Base-by-base conservation (phyloP, 805 yeast species). In the Pichia cabralensis region DNA sequence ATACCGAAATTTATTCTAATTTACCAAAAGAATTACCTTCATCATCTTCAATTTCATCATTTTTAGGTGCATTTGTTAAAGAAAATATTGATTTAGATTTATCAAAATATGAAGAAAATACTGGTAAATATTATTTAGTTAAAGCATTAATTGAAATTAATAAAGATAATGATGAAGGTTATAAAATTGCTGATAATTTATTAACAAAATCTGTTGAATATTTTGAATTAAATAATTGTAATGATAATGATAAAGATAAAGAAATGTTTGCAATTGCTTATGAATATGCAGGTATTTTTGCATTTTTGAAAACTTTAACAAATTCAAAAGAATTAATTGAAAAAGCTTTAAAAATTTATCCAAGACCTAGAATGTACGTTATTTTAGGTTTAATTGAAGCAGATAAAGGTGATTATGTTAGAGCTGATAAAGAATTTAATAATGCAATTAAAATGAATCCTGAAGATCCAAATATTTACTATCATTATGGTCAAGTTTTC, bases 401-500 rank as follows among this genome's bases (percentile, higher is more conserved):
- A 45, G 98, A 92, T 62, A 72, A 72, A 48, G 77, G 80, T 41
- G 69, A 75, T 26, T 64, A 69, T 37, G 61, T 62, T 14, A 79
- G 72, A 42, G 77, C 94, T 32, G 62, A 65, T 32, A 58, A 62
- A 30, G 81, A 78, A 59, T 86, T 92, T 52, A 72, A 74, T 34
- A 62, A 67, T 35, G 97, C 96, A 15, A 65, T 76, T 40, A 62
- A 67, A 40, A 53, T 80, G 42, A 78, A 83, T 52, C 74, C 89
- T 32, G 62, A 71, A 17, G 74, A 76, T 50, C 76, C 92, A 22
- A 95, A 92, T 53, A 73, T 80, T 46, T 83, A 78, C 66, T 92
- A 92, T 67, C 98, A 92, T 63, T 76, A 80, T 56, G 98, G 94
- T 47, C 99, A 92, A 71, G 69, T 88, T 55, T 74, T 71, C 58